Evolutionary conservation across 2,329 filamentous ascomycete species (phyloP), one percentile per base, ranked within the genome.

Genomic region (Fusarium guadeloupense): DNA sequence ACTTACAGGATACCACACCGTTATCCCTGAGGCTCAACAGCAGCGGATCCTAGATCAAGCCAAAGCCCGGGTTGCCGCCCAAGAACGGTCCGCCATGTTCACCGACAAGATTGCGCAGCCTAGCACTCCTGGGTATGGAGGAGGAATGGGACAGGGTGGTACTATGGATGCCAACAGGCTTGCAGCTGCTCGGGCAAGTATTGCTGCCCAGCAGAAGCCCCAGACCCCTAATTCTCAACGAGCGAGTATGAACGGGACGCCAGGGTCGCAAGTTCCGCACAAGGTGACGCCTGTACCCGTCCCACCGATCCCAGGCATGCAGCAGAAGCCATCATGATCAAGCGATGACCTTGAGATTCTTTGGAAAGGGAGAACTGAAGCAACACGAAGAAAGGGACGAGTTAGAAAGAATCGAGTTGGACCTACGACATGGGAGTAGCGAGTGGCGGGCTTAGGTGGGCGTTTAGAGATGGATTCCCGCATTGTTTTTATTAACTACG

Each of bases 31-130:
- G 62, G 76, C 77, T 14, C 80, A 82, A 54, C 81, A 83, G 65
- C 78, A 81, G 66, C 78, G 80, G 48, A 78, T 82, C 40, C 72
- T 82, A 68, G 81, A 84, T 46, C 81, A 83, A 68, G 80, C 81
- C 8, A 80, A 81, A 49, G 81, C 80, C 4, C 72, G 80, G 21
- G 77, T 79, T 13, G 78, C 79, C 14, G 78, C 79, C 1, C 78
- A 80, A 44, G 77, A 80, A 58, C 74, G 77, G 23, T 75, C 75
- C 19, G 71, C 72, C 54, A 75, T 76, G 53, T 78, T 78, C 51
- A 73, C 73, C 17, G 75, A 78, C 40, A 79, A 77, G 67, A 74
- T 77, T 67, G 12, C 85, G 74, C 47, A 92, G 75, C 56, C 81
- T 74, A 54, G 80, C 54, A 62, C 47, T 26, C 78, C 17, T 72